Conservation (phyloP, 1,284 basidiomycete genomes). For the Leccinum fallax region DNA sequence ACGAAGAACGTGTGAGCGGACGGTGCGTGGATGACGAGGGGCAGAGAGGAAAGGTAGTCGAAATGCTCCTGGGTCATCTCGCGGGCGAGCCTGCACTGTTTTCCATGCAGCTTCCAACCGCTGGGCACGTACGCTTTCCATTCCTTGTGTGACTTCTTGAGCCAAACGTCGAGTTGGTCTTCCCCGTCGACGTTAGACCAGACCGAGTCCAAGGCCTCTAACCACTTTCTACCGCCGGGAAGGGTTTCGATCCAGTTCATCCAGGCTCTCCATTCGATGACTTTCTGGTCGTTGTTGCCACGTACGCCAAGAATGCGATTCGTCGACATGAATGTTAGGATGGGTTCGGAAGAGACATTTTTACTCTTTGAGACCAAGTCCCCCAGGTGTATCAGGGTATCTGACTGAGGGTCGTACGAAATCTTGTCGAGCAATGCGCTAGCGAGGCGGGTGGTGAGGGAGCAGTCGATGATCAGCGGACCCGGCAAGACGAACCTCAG, state of each 20-base stretch:
- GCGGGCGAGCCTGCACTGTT: conserved; percentile 76
- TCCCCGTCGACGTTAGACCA: conserved; percentile 41
- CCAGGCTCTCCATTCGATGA: conserved; percentile 88
- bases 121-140: conserved; percentile 62
- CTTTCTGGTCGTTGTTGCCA: conserved; percentile 89
- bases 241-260: conserved; percentile 61
- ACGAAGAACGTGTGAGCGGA: conserved; percentile 76
- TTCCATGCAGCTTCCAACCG: conserved; percentile 72
- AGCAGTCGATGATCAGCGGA: not conserved
- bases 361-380: conserved; percentile 73
- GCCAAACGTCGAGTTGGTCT: conserved; percentile 32
- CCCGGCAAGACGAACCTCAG: conserved; percentile 55
- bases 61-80: conserved; percentile 62
- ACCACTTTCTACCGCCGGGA: conserved; percentile 53
- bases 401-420: conserved; percentile 57
- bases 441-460: conserved; percentile 1
- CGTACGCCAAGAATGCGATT: conserved; percentile 74
- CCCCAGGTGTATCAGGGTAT: conserved; percentile 78
- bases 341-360: conserved; percentile 56
- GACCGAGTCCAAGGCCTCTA: conserved; percentile 46
- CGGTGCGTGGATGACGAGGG: conserved; percentile 77
- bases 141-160: conserved; percentile 31
- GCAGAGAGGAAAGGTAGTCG: conserved; percentile 68
- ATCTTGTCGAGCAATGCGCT: conserved; percentile 67
- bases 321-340: conserved; percentile 65